Conservation (phyloP, 495 filamentous ascomycete genomes). For the Penicillium turbatum region DNA sequence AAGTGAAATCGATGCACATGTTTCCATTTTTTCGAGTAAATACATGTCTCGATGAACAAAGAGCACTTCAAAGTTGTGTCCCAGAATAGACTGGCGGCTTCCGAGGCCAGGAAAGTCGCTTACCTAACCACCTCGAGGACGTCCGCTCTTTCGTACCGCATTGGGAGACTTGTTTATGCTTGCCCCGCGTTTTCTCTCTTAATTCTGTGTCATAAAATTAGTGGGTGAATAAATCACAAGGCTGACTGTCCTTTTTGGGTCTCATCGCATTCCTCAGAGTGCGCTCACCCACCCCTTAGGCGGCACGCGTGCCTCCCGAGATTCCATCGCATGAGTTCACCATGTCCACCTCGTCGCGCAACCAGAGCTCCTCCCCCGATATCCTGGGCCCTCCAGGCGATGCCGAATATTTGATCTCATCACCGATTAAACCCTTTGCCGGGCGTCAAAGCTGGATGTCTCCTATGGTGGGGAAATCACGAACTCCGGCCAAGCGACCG, state of each 20-base stretch:
- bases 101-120: conserved; percentile 1
- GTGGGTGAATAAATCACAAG: conserved; percentile 2
- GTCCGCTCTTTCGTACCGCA: conserved; percentile 22
- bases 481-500: conserved; percentile 8
- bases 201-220: conserved; percentile 2
- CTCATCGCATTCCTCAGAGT: conserved; percentile 21
- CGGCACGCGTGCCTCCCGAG: conserved; percentile 26
- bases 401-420: conserved; percentile 43
- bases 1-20: background rate
- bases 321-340: conserved; percentile 20
- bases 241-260: background rate
- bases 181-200: conserved; percentile 27
- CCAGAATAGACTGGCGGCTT: conserved; percentile 7
- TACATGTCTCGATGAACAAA: background rate
- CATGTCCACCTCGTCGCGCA: conserved; percentile 35
- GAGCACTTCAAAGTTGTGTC: background rate
- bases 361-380: conserved; percentile 44
- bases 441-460: conserved; percentile 46
- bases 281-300: conserved; percentile 23
- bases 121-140: conserved; percentile 15
- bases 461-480: conserved; percentile 26
- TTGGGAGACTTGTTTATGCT: conserved; percentile 38
- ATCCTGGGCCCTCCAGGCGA: conserved; percentile 45
- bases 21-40: background rate
- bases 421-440: conserved; percentile 38